Base-by-base conservation (phyloP, 2,329 filamentous ascomycete genomes). In the Cytospora chrysosperma region DNA sequence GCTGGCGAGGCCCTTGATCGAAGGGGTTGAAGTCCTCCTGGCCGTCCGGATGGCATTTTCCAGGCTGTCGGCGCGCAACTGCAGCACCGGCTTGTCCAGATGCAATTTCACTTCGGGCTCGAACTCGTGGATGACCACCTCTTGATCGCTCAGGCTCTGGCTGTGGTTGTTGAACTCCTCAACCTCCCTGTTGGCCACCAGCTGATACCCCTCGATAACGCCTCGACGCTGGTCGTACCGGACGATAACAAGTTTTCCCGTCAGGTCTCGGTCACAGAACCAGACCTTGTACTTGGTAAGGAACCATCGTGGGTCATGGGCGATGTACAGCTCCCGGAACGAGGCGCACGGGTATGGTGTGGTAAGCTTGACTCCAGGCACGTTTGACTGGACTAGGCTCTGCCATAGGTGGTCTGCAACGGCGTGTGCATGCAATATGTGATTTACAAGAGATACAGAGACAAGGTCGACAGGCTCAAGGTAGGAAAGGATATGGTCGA, bases 281-380 rank as follows among this genome's bases (percentile, higher is more conserved):
- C 93, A 97, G 67, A 97, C 80, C 75, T 91, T 93, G 72, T 91
- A 81, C 58, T 85, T 86, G 0, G 91, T 82, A 1, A 97, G 80
- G 71, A 96, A 97, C 93, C 93, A 97, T 70, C 88, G 86, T 0
- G 89, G 88, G 67, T 95, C 84, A 72, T 95, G 90, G 24, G 87
- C 82, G 50, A 83, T 78, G 73, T 90, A 97, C 2, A 97, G 83
- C 28, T 89, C 82, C 63, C 85, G 85, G 75, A 88, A 97, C 27
- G 81, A 87, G 2, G 77, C 69, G 70, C 83, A 88, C 8, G 88
- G 88, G 8, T 80, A 81, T 0, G 88, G 80, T 1, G 81, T 79
- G 1, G 76, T 75, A 30, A 93, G 76, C 15, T 69, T 67, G 60
- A 79, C 71, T 37, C 83, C 76, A 0, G 89, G 88, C 0, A 95